A percentile compares a stretch with the other conserved stretches of the same genome.
These are phyloP conservation scores for Mesotaenium endlicherianum DNA, from an alignment of 139 green algal species.

Conservation along the genomic window DNA sequence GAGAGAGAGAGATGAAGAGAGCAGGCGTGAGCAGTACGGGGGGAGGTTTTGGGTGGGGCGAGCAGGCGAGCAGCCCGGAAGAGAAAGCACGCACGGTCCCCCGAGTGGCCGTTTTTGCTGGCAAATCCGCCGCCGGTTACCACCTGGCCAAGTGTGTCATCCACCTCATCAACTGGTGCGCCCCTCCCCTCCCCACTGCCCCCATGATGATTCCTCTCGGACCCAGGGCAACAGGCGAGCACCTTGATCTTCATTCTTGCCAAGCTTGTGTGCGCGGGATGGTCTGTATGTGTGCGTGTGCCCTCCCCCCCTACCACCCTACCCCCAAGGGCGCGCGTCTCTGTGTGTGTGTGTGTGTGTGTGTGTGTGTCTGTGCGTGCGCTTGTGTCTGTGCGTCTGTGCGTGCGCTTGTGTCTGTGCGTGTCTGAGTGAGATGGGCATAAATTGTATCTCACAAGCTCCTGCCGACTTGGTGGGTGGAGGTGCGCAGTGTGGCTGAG, in stretches of 20 bases:
- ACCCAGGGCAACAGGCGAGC: not conserved
- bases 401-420: not conserved
- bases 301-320: too few relatives aligned
- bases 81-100: conserved; percentile 41
- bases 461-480: not conserved
- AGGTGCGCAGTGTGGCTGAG: conserved; percentile 57
- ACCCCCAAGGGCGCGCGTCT: too few relatives aligned
- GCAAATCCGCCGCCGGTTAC: conserved; percentile 60
- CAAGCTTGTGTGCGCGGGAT: not conserved
- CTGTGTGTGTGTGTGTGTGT: not conserved
- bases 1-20: too few relatives aligned
- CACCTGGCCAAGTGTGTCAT: conserved; percentile 60
- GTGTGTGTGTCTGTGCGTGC: too few relatives aligned
- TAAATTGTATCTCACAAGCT: not conserved
- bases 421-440: not conserved
- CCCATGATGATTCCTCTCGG: not conserved
- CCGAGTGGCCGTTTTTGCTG: conserved; percentile 54
- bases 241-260: too few relatives aligned
- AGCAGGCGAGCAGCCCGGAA: conserved; percentile 18
- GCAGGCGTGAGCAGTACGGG: too few relatives aligned
- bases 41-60: too few relatives aligned
- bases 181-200: conserved; percentile 72
- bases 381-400: not conserved
- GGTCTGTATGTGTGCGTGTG: not conserved
- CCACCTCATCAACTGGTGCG: conserved; percentile 54